phyloP scores from a whole-genome alignment of 305 asterid species.

The Stenogyne calaminthoides region DNA sequence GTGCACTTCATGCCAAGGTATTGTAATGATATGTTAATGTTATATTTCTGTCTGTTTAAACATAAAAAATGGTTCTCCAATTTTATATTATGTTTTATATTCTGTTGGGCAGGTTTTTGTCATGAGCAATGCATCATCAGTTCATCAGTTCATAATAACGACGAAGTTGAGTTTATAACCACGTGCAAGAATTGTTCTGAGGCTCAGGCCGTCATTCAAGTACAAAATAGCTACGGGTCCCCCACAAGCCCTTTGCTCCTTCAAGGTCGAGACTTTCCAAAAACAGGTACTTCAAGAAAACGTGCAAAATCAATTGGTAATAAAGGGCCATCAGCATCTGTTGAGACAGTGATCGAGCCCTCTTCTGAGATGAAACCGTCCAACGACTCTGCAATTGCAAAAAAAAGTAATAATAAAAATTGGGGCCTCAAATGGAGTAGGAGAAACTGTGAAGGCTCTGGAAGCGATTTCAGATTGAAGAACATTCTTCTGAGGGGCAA shows the following conservation, averaged over 20 bases:
- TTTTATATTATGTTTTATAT: too few species aligned
- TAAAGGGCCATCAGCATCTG: conserved; percentile 50
- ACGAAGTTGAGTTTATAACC: conserved; percentile 50
- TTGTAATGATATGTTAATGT: conserved; percentile 13
- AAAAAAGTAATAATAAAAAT: conserved; percentile 47
- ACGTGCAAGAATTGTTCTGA: conserved; percentile 75
- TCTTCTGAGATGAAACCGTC: conserved; percentile 47
- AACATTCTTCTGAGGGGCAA: conserved; percentile 68
- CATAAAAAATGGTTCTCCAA: conserved; percentile 1
- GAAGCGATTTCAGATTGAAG: conserved; percentile 61
- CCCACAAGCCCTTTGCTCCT: conserved; percentile 87
- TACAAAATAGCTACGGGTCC: conserved; percentile 52
- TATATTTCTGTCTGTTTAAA: conserved; percentile 3
- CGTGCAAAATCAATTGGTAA: conserved; percentile 37
- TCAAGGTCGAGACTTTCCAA: conserved; percentile 58
- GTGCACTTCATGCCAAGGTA: conserved; percentile 95
- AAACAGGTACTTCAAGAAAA: conserved; percentile 40
- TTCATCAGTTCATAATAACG: conserved; percentile 47
- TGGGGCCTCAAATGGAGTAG: conserved; percentile 92
- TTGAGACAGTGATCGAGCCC: conserved; percentile 28
- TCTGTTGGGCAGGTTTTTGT: conserved; percentile 66
- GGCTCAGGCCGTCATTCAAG: conserved; percentile 40
- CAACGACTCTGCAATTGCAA: conserved; percentile 41
- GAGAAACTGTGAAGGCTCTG: conserved; percentile 50
- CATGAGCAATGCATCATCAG: conserved; percentile 69